These are phyloP conservation scores for Arthrobotrys sinensis DNA, from an alignment of 2,329 filamentous ascomycete species.

Conservation along the genomic window DNA sequence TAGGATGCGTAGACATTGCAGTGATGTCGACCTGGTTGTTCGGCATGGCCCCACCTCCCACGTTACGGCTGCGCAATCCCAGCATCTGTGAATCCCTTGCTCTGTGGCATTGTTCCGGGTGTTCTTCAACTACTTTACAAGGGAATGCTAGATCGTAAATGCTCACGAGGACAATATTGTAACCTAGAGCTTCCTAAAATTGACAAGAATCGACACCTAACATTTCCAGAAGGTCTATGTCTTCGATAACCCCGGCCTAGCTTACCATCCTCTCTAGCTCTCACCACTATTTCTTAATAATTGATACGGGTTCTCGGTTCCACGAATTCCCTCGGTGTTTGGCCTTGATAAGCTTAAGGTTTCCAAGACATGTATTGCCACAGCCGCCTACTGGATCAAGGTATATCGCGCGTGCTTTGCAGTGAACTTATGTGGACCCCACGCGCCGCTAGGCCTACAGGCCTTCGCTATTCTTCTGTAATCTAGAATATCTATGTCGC, in stretches of 20 bases:
- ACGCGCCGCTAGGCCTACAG: conserved; percentile 9
- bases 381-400: conserved; percentile 36
- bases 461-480: conserved; percentile 20
- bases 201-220: conserved; percentile 50
- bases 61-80: conserved; percentile 16
- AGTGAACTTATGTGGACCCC: conserved; percentile 12
- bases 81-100: neutral
- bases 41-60: conserved; percentile 17
- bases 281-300: conserved; percentile 30
- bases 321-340: conserved; percentile 36
- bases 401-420: conserved; percentile 5
- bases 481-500: conserved; percentile 47
- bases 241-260: conserved; percentile 9
- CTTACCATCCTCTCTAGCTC: conserved; percentile 13
- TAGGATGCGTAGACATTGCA: neutral
- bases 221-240: conserved; percentile 56
- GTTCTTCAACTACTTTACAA: conserved; percentile 14
- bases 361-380: conserved; percentile 27
- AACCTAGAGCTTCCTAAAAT: conserved; percentile 40
- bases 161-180: conserved; percentile 25
- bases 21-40: conserved; percentile 1
- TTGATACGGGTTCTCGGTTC: conserved; percentile 52
- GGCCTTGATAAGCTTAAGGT: conserved; percentile 37
- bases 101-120: conserved; percentile 30
- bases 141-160: conserved; percentile 31